A percentile compares a stretch with the other conserved stretches of the same genome.
Conservation (phyloP, 371 early-diverging fungal genomes). For the Thermomucor indicae-seudaticae region DNA sequence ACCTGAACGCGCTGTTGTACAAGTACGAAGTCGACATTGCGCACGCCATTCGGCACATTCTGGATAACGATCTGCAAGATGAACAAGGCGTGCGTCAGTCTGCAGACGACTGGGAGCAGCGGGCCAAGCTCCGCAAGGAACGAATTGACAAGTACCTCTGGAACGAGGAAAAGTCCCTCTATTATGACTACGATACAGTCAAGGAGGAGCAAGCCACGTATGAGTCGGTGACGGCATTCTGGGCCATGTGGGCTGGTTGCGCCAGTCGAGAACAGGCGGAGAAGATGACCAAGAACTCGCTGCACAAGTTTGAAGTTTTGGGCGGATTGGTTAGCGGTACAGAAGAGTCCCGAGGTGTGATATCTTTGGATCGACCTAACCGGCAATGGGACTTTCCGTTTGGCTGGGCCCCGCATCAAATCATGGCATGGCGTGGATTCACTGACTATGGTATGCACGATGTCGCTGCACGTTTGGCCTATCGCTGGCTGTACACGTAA, state of each 20-base stretch:
- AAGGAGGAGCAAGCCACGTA: slow-evolving; percentile 43
- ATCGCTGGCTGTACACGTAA: slow-evolving; percentile 89
- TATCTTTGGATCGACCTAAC: slow-evolving; percentile 75
- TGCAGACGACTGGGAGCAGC: slow-evolving; percentile 38
- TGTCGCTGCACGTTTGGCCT: slow-evolving; percentile 74
- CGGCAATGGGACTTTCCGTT: slow-evolving; percentile 93
- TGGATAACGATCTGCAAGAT: slow-evolving; percentile 33
- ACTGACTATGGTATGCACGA: slow-evolving; percentile 70
- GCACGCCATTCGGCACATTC: slow-evolving; percentile 58
- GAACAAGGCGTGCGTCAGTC: slow-evolving; percentile 21
- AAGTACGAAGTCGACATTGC: slow-evolving; percentile 90
- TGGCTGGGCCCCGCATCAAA: slow-evolving; percentile 97
- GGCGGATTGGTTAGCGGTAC: slow-evolving; percentile 86
- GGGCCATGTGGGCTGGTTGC: slow-evolving; percentile 67
- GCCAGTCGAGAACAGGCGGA: slow-evolving; percentile 57
- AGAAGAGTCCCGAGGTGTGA: slow-evolving; percentile 72
- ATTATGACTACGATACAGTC: slow-evolving; percentile 55
- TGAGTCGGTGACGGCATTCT: slow-evolving; percentile 66
- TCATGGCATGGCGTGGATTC: slow-evolving; percentile 88
- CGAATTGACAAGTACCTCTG: slow-evolving; percentile 59
- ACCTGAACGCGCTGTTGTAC: slow-evolving; percentile 83
- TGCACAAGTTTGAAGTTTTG: slow-evolving; percentile 69
- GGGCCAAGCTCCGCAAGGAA: slow-evolving; percentile 40
- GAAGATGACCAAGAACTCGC: slow-evolving; percentile 34
- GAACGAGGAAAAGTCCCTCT: slow-evolving; percentile 44